These are phyloP conservation scores for Gloeostereum incarnatum DNA, from an alignment of 768 basidiomycete species.

Conservation along the genomic window DNA sequence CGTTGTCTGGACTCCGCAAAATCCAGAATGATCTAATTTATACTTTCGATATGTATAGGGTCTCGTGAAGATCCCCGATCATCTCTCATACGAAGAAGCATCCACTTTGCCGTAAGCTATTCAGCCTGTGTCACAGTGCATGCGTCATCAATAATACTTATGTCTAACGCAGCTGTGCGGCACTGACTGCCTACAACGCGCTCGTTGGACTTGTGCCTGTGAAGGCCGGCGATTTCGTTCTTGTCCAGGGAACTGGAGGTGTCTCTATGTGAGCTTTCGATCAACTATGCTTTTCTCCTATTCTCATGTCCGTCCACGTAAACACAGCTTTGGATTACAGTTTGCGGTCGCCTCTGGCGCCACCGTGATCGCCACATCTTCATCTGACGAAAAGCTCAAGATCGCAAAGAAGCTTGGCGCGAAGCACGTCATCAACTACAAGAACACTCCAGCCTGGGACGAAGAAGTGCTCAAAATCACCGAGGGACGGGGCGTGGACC, in stretches of 20 bases:
- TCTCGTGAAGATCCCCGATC: conserved; percentile 28
- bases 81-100: conserved; percentile 35
- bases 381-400: conserved; percentile 37
- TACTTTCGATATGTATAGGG: conserved; percentile 8
- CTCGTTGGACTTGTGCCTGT: conserved; percentile 25
- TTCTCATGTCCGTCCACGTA: conserved; percentile 6
- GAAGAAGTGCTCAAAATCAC: conserved; percentile 28
- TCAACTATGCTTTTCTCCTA: not conserved
- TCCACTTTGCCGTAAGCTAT: conserved; percentile 34
- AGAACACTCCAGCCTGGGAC: conserved; percentile 38
- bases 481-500: conserved; percentile 13
- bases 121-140: conserved; percentile 4
- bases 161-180: conserved; percentile 25
- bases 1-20: not conserved
- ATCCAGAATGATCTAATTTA: not conserved
- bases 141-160: not conserved
- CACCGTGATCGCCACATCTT: conserved; percentile 40
- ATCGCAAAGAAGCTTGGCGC: conserved; percentile 30
- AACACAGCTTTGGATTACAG: conserved; percentile 33
- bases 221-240: conserved; percentile 38
- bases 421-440: conserved; percentile 43
- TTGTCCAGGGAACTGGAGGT: conserved; percentile 35
- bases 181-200: conserved; percentile 40
- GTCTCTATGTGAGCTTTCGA: conserved; percentile 17
- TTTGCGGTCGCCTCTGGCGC: conserved; percentile 41